These are phyloP conservation scores for Chalciporus piperatus DNA, from an alignment of 768 basidiomycete genomes.

Conservation along the genomic window DNA sequence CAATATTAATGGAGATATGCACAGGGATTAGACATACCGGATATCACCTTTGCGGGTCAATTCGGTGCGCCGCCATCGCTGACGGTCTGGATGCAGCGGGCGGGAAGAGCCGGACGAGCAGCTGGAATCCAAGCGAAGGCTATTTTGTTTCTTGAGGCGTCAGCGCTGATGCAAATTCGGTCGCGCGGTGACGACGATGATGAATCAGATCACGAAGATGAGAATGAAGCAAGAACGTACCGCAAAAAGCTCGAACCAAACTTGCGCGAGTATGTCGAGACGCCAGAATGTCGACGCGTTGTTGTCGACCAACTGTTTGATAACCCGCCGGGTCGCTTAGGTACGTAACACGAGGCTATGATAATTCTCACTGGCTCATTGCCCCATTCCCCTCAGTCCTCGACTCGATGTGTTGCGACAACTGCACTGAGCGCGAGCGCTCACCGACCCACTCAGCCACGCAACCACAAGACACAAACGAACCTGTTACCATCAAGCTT, in stretches of 20 bases:
- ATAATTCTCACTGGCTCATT: background rate
- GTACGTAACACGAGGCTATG: slow-evolving; percentile 20
- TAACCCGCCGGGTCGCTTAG: slow-evolving; percentile 23
- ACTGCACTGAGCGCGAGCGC: no score
- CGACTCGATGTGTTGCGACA: background rate
- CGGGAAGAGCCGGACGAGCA: background rate
- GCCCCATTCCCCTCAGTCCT: background rate
- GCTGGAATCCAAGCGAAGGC: background rate
- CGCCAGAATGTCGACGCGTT: slow-evolving; percentile 25
- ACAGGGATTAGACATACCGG: slow-evolving; percentile 37
- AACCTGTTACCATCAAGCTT: background rate
- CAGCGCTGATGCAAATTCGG: no score
- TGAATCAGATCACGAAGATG: slow-evolving; percentile 11
- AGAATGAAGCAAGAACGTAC: background rate
- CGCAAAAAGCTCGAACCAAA: slow-evolving; percentile 31
- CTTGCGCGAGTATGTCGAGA: slow-evolving; percentile 29
- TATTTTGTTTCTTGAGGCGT: background rate
- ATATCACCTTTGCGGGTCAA: slow-evolving; percentile 37
- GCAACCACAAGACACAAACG: no score
- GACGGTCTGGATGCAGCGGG: background rate
- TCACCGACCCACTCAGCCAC: no score
- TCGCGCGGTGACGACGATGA: no score
- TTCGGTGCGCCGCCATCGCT: slow-evolving; percentile 19
- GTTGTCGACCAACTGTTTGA: slow-evolving; percentile 31
- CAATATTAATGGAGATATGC: no score